Evolutionary conservation across 495 filamentous ascomycete species (phyloP), one percentile per base, ranked within the genome.

Genomic region (Articulospora tetracladia): DNA sequence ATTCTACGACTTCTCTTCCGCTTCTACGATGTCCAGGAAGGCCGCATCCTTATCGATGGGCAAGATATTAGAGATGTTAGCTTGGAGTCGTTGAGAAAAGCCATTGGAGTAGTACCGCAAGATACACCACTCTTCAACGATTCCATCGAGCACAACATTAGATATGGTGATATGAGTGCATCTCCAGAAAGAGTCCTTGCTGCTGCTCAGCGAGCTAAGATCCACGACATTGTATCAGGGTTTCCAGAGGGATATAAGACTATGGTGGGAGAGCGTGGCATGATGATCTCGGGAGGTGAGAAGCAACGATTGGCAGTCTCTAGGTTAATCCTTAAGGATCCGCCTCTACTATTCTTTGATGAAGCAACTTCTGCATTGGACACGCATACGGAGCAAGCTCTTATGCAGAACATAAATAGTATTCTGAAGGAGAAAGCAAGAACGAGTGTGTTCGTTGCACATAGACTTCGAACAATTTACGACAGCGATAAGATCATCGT

Each of bases 211-310:
- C 79, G 89, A 57, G 95, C 94, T 6, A 84, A 86, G 55, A 91
- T 98, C 49, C 86, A 96, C 71, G 86, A 96, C 22, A 90, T 88
- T 49, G 86, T 98, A 55, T 77, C 82, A 53, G 73, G 73, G 30
- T 84, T 93, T 64, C 92, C 92, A 1, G 87, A 93, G 17, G 91
- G 92, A 3, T 98, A 98, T 68, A 72, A 88, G 19, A 98, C 94
- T 1, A 92, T 89, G 67, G 94, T 98, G 12, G 94, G 94, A 19
- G 94, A 98, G 77, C 80, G 95, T 24, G 94, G 94, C 1, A 89
- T 98, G 88, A 98, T 98, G 94, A 97, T 98, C 19, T 93, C 89
- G 2, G 94, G 93, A 8, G 94, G 94, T 30, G 94, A 98, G 75
- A 98, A 98, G 73, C 94, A 98, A 69, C 84, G 94, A 3, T 74